These are phyloP conservation scores for Bothriochloa decipiens DNA, from an alignment of 176 grass and related monocot species.

Conservation along the genomic window DNA sequence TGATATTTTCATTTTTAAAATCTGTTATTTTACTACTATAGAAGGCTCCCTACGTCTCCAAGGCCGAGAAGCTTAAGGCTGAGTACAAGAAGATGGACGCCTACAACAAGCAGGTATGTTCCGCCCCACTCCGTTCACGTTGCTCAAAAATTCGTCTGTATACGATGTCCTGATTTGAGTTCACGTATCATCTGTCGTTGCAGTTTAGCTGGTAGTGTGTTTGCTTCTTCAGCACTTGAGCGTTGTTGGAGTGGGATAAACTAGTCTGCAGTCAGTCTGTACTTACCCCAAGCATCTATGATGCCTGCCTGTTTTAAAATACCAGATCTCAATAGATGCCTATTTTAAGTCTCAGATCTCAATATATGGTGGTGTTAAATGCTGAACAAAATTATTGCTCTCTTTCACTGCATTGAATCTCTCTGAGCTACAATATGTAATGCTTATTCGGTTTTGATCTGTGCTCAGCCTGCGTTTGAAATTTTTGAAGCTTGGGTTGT, in stretches of 20 bases:
- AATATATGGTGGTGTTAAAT: neutral
- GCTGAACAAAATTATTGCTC: neutral
- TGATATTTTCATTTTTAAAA: no score
- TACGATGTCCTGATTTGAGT: no score
- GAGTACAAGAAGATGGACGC: no score
- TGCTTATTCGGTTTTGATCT: neutral
- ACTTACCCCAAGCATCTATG: slow-evolving; percentile 28
- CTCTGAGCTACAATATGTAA: neutral
- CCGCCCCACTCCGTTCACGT: no score
- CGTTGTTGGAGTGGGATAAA: slow-evolving; percentile 12
- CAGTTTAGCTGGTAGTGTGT: slow-evolving; percentile 26
- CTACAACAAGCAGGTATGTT: no score
- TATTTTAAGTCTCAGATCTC: neutral
- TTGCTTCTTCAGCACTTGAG: slow-evolving; percentile 28
- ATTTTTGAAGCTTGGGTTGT: neutral
- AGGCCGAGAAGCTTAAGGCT: no score
- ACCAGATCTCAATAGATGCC: neutral
- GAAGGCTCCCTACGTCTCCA: no score
- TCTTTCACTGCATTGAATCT: neutral
- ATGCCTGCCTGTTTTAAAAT: slow-evolving; percentile 34
- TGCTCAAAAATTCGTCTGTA: no score
- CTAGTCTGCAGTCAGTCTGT: slow-evolving; percentile 13
- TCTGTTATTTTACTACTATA: no score
- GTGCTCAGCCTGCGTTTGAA: neutral
- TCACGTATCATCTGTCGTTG: no score